Evolutionary conservation across 1,284 basidiomycete genomes (phyloP).

Genomic region (Pseudozyma sp.): DNA sequence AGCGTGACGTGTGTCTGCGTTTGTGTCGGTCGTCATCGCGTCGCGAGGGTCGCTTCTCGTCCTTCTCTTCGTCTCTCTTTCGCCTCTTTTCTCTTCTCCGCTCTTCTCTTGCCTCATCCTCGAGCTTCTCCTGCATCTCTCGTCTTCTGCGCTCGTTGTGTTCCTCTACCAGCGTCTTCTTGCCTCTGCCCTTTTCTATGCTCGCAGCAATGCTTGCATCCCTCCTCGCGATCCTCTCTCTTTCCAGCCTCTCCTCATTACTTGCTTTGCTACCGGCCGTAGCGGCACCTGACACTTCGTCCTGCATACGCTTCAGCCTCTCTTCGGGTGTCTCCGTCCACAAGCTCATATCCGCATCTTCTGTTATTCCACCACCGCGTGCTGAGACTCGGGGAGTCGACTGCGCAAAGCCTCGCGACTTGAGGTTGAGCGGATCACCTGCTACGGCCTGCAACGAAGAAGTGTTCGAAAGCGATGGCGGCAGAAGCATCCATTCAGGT

Average conservation of each 20-base stretch:
- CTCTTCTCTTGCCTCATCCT: conserved; percentile 19
- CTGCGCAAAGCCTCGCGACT: conserved; percentile 60
- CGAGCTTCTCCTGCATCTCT: conserved; percentile 23
- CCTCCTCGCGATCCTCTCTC: conserved; percentile 15
- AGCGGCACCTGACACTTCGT: conserved; percentile 36
- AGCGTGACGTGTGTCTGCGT: conserved; percentile 22
- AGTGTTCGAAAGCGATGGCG: conserved; percentile 35
- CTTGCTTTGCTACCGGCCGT: not conserved
- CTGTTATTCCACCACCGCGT: conserved; percentile 6
- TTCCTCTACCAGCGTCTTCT: conserved; percentile 31
- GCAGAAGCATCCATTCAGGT: conserved; percentile 56
- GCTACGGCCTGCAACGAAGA: conserved; percentile 38
- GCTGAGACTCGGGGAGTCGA: conserved; percentile 43
- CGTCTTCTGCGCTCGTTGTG: conserved; percentile 30
- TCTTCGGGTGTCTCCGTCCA: conserved; percentile 64
- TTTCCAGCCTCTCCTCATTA: conserved; percentile 24
- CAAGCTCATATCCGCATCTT: conserved; percentile 40
- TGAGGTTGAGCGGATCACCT: conserved; percentile 48
- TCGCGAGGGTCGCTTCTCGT: conserved; percentile 3
- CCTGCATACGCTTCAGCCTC: conserved; percentile 42
- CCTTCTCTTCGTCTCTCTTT: conserved; percentile 10
- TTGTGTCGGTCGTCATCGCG: not conserved
- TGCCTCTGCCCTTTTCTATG: conserved; percentile 13
- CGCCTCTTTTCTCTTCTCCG: conserved; percentile 24
- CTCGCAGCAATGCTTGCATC: conserved; percentile 34